Conservation (phyloP, 768 basidiomycete genomes). For the Cystoderma amianthinum region DNA sequence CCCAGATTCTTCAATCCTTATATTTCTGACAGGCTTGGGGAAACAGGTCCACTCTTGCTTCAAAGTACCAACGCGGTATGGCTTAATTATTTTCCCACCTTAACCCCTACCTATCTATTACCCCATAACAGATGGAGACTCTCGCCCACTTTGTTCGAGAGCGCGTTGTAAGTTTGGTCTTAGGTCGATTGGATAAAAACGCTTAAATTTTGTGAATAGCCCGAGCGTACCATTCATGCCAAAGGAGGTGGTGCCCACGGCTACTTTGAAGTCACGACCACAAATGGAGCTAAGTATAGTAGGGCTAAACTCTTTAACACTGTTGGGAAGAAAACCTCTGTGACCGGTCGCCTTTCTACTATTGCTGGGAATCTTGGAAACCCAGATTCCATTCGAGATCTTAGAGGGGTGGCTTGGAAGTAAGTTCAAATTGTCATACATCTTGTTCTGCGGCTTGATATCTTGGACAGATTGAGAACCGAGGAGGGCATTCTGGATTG, state of each 20-base stretch:
- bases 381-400: conserved; percentile 41
- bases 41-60: conserved; percentile 8
- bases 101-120: not conserved
- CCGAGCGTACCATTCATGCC: conserved; percentile 27
- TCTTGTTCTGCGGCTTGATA: not conserved
- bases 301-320: conserved; percentile 22
- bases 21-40: conserved; percentile 7
- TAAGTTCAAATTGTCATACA: conserved; percentile 14
- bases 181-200: not conserved
- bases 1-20: conserved; percentile 7
- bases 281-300: conserved; percentile 23
- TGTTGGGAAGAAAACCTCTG: conserved; percentile 21
- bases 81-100: not conserved
- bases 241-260: conserved; percentile 41
- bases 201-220: conserved; percentile 6
- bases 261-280: conserved; percentile 46
- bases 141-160: conserved; percentile 13
- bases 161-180: conserved; percentile 6
- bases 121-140: conserved; percentile 6
- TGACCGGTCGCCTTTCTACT: conserved; percentile 47
- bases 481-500: conserved; percentile 27
- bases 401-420: conserved; percentile 47
- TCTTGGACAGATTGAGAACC: conserved; percentile 21
- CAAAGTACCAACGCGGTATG: conserved; percentile 9
- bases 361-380: conserved; percentile 46